Evolutionary conservation across 208 protist species (phyloP), one percentile per base, ranked within the genome.

Genomic region (Trypanosoma platydactyli): DNA sequence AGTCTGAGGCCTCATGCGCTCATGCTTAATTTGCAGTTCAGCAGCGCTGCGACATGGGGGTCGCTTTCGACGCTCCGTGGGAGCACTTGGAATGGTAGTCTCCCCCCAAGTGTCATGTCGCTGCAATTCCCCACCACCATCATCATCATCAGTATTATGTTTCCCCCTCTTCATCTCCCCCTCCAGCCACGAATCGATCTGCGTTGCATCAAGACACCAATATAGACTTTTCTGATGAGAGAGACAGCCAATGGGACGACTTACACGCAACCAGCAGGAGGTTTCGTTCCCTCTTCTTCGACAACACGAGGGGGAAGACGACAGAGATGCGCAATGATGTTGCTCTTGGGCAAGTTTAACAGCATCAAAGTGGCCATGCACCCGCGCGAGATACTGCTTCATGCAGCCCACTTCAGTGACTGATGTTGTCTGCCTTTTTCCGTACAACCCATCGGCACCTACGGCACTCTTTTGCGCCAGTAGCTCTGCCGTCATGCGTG

Each of bases 221-320:
- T 94, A 94, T 18, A 89, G 55, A 61, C 85, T 90, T 11, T 79
- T 24, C 61, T 89, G 84, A 42, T 84, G 79, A 5, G 79, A 81
- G 1, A 89, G 30, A 66, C 89, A 92, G 9, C 84, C 83, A 61
- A 92, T 89, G 20, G 84, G 81, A 25, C 71, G 66, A 52, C 73
- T 46, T 7, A 81, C 59, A 18, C 61, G 15, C 38, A 81, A 1
- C 62, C 72, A 86, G 22, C 52, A 52, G 27, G 65, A 9, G 22
- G 9, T 35, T 44, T 44, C 45, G 35, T 33, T 15, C 24, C 13
- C 4, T 9, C 54, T 13, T 11, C 15, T 11, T 12, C 22, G 35
- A 35, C n/a, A 60, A 9, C 1, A 27, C 15, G 29, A 57, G 4
- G 59, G 16, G 25, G 50, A n/a, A 42, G 24, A 27, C 30, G 35